Percentiles rank a stretch among this genome's conserved stretches.
These are phyloP conservation scores for Trichoderma simmonsii DNA, from an alignment of 2,329 filamentous ascomycete genomes.

Conservation along the genomic window DNA sequence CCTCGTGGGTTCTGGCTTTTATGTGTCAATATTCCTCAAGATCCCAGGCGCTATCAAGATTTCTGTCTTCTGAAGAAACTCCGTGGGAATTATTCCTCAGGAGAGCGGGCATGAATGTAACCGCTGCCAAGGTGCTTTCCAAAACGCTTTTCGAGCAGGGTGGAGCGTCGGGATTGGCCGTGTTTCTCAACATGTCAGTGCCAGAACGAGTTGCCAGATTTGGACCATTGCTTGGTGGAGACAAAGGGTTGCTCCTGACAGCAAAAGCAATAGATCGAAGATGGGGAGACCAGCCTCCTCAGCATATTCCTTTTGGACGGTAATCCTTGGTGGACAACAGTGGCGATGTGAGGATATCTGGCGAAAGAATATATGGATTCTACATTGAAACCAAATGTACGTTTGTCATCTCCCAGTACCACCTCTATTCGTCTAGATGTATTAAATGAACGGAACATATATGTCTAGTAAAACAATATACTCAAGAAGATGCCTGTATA, in stretches of 20 bases:
- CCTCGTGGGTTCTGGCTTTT: slow-evolving; percentile 52
- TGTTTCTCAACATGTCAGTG: slow-evolving; percentile 32
- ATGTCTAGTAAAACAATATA: background rate
- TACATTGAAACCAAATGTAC: background rate
- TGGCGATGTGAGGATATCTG: background rate
- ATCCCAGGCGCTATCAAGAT: slow-evolving; percentile 29
- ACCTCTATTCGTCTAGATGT: background rate
- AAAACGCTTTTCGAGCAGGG: slow-evolving; percentile 26
- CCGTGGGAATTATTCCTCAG: slow-evolving; percentile 39
- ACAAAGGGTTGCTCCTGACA: slow-evolving; percentile 23
- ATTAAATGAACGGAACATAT: background rate
- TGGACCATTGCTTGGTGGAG: slow-evolving; percentile 28
- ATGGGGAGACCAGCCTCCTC: background rate
- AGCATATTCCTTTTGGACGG: background rate
- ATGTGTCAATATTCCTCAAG: slow-evolving; percentile 45
- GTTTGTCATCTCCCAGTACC: background rate
- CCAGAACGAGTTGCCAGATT: slow-evolving; percentile 28
- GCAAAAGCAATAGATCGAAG: background rate
- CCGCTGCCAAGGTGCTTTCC: slow-evolving; percentile 36
- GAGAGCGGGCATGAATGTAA: slow-evolving; percentile 36
- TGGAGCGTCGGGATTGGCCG: slow-evolving; percentile 29
- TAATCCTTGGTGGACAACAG: background rate
- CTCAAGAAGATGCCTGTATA: background rate
- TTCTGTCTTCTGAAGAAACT: slow-evolving; percentile 40
- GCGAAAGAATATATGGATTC: background rate